Evolutionary conservation across 1,284 basidiomycete species (phyloP).

Genomic region (Puccinia polysora): DNA sequence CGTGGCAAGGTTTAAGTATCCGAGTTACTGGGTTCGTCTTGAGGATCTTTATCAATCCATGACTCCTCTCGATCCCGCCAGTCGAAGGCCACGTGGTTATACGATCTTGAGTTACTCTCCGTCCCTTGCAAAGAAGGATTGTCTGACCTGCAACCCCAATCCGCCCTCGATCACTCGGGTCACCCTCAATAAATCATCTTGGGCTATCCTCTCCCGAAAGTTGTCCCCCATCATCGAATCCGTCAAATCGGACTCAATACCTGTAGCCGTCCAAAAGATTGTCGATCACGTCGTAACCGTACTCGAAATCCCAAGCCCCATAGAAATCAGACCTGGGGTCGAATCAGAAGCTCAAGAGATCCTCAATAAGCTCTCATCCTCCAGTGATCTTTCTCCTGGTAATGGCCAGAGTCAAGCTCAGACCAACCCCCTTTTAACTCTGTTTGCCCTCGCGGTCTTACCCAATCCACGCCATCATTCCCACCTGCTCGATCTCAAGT

Average conservation of each 20-base stretch:
- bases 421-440: slow-evolving; percentile 1
- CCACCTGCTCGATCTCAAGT: neutral
- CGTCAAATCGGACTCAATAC: neutral
- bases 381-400: neutral
- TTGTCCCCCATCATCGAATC: slow-evolving; percentile 1
- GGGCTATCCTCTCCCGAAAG: slow-evolving; percentile 3
- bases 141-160: slow-evolving; percentile 18
- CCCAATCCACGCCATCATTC: neutral
- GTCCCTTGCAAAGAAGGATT: slow-evolving; percentile 34
- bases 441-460: slow-evolving; percentile 13
- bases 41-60: slow-evolving; percentile 47
- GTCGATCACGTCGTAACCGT: neutral
- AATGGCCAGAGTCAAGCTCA: neutral
- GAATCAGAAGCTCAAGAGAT: slow-evolving; percentile 4
- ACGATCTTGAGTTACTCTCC: slow-evolving; percentile 45
- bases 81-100: slow-evolving; percentile 48
- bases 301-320: slow-evolving; percentile 9
- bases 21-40: slow-evolving; percentile 45
- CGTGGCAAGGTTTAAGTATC: slow-evolving; percentile 49
- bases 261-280: neutral
- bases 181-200: slow-evolving; percentile 47
- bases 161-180: slow-evolving; percentile 46
- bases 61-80: slow-evolving; percentile 48
- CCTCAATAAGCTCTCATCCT: slow-evolving; percentile 4
- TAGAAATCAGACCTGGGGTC: slow-evolving; percentile 17